phyloP scores from a whole-genome alignment of 139 green algal species.

The Microglena sp. region DNA sequence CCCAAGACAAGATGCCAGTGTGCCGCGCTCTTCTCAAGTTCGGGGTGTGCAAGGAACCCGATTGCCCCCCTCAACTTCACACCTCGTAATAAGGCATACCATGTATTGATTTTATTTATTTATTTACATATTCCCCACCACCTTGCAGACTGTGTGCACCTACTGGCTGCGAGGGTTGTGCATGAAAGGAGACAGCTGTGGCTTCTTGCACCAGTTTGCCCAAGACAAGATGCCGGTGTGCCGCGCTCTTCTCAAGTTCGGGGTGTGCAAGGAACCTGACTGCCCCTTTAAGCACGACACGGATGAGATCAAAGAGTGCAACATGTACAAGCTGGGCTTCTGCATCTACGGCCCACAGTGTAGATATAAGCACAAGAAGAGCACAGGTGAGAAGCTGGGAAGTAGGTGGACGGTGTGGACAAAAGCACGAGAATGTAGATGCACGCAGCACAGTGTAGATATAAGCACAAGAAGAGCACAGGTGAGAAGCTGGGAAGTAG shows the following conservation, averaged over 20 bases:
- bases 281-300: conserved; percentile 90
- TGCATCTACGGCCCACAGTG: conserved; percentile 91
- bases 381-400: conserved; percentile 49
- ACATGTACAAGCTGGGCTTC: conserved; percentile 97
- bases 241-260: conserved; percentile 57
- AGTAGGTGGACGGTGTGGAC: too few relatives aligned
- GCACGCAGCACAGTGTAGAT: too few relatives aligned
- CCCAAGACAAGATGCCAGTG: conserved; percentile 12
- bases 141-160: conserved; percentile 86
- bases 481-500: too few relatives aligned
- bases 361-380: conserved; percentile 81
- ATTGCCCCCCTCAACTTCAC: too few relatives aligned
- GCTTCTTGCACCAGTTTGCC: conserved; percentile 94
- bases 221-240: conserved; percentile 17
- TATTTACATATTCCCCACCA: background rate
- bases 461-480: too few relatives aligned
- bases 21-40: conserved; percentile 54
- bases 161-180: conserved; percentile 94
- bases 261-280: conserved; percentile 82
- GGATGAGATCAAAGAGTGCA: conserved; percentile 97
- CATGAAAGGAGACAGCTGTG: conserved; percentile 93
- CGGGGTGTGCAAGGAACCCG: conserved; percentile 75
- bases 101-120: too few relatives aligned
- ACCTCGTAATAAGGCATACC: too few relatives aligned
- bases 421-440: too few relatives aligned